These are phyloP conservation scores for Pisolithus sp. DNA, from an alignment of 768 basidiomycete species.

Conservation along the genomic window DNA sequence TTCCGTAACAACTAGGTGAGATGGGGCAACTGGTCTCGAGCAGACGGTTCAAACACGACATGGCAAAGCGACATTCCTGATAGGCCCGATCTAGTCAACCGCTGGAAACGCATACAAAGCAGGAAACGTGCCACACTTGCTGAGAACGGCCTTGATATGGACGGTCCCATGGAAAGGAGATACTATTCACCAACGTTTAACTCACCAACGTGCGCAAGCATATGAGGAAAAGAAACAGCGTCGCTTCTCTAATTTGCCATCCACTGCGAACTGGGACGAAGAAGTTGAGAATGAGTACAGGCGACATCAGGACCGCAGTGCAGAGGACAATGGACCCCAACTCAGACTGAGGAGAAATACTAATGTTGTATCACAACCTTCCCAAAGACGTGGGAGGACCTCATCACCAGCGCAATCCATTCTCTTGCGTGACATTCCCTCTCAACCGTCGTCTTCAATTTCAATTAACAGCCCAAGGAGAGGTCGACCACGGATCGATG, in stretches of 20 bases:
- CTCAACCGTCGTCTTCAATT: constrained; percentile 9
- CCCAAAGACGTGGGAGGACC: constrained; percentile 1
- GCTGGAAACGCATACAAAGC: constrained; percentile 32
- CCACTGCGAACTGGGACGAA: constrained; percentile 20
- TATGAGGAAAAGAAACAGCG: constrained; percentile 36
- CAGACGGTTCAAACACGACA: constrained; percentile 49
- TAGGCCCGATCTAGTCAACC: constrained; percentile 11
- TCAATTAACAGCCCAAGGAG: constrained; percentile 7
- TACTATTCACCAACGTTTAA: constrained; percentile 38
- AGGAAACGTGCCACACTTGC: constrained; percentile 26
- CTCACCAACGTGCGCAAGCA: constrained; percentile 38
- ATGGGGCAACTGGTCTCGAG: constrained; percentile 48
- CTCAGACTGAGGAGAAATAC: constrained; percentile 17
- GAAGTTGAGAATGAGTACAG: constrained; percentile 17
- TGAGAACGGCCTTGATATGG: constrained; percentile 30
- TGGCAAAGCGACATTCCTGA: constrained; percentile 35
- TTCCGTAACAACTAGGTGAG: constrained; percentile 32
- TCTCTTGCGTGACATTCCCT: constrained; percentile 6
- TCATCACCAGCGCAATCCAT: constrained; percentile 9
- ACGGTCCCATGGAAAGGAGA: constrained; percentile 34
- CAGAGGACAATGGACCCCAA: constrained; percentile 15
- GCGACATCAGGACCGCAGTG: constrained; percentile 21
- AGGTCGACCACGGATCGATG: constrained; percentile 5
- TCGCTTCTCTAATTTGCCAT: constrained; percentile 1
- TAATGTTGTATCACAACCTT: constrained; percentile 5